Evolutionary conservation across 495 filamentous ascomycete species (phyloP), one percentile per base, ranked within the genome.

Genomic region (Podospora appendiculata): DNA sequence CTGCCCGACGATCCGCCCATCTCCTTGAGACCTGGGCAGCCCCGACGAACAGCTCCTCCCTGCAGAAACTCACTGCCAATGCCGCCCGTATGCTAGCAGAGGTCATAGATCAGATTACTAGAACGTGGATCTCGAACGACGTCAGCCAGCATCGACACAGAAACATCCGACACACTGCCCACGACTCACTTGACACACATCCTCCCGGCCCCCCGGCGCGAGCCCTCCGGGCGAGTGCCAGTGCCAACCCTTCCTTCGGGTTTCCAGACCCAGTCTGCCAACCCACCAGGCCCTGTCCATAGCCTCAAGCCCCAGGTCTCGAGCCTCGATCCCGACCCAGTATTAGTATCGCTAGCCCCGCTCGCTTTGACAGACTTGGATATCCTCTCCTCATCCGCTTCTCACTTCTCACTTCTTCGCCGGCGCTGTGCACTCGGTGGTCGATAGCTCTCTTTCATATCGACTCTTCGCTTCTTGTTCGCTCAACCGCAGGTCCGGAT

Each of bases 371-470:
- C 11, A 54, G 49, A 58, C 58, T 61, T 58, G 53, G 54, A 45
- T 35, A 49, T 51, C 43, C 25, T 25, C 25, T 25, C 25, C 25
- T 25, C 25, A 25, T 25, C 25, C 25, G 25, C 25, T 25, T 46
- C 54, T 62, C 57, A 48, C 50, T 59, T 53, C 49, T 57, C 52
- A 58, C 52, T 54, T 66, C 58, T 64, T 65, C 54, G 52, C 63
- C 58, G 64, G 65, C 66, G 71, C 70, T 73, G 62, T 72, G 67
- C 68, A 70, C 64, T 67, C 59, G 66, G 58, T 61, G 59, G 70
- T 72, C 66, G 69, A 70, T 74, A 70, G 56, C 68, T 58, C 64
- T 76, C 65, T 71, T 75, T 72, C 63, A 69, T 65, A 71, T 69
- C 71, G 68, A 58, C 58, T 45, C 53, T 56, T 55, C 54, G 60